These are phyloP conservation scores for Prototheca stagnorum DNA, from an alignment of 163 green algal genomes.

Conservation along the genomic window DNA sequence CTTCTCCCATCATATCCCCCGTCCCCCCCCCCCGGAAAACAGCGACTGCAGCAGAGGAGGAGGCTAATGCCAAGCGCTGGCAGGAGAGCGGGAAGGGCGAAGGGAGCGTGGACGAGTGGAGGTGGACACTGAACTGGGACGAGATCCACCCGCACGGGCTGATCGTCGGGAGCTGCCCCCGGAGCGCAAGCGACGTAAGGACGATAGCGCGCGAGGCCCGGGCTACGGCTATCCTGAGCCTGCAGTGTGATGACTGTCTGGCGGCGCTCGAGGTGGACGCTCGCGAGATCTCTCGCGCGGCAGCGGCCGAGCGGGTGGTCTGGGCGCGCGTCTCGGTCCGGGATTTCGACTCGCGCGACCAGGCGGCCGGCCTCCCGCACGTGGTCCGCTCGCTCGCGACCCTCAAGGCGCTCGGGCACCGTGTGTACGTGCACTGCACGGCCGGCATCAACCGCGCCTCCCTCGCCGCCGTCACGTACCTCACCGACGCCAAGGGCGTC, in stretches of 20 bases:
- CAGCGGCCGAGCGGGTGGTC: not conserved
- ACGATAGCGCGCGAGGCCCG: constrained; percentile 34
- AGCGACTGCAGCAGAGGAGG: constrained; percentile 16
- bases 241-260: constrained; percentile 52
- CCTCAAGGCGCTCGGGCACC: constrained; percentile 30
- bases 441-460: constrained; percentile 62
- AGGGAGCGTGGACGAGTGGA: constrained; percentile 9
- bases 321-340: constrained; percentile 34
- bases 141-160: no score
- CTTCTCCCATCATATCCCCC: no score
- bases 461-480: constrained; percentile 47
- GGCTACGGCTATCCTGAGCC: constrained; percentile 42
- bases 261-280: constrained; percentile 44
- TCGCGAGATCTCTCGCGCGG: no score
- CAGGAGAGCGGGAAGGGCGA: constrained; percentile 23
- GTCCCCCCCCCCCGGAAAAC: no score
- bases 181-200: no score
- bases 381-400: constrained; percentile 33
- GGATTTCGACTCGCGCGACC: constrained; percentile 64
- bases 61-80: constrained; percentile 31
- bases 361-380: constrained; percentile 55
- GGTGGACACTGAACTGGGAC: constrained; percentile 38
- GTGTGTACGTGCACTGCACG: constrained; percentile 64
- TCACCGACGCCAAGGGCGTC: constrained; percentile 52
- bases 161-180: no score